phyloP scores from a whole-genome alignment of 2,329 filamentous ascomycete genomes.

The Aspergillus tamarii region DNA sequence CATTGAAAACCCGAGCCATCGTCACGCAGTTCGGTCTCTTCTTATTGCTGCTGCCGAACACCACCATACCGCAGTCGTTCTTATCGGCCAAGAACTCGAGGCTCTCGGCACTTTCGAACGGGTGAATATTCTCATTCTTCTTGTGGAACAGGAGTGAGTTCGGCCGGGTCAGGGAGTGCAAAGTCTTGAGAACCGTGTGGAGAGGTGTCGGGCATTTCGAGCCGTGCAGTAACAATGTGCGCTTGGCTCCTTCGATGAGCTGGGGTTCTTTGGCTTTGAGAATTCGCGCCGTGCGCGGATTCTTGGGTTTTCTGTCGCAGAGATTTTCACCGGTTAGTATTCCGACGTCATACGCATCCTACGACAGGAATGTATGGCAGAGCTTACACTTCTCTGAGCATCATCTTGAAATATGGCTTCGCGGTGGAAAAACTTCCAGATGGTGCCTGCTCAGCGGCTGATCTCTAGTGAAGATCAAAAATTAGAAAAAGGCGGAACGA shows the following conservation, averaged over 20 bases:
- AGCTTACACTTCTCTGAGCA: constrained; percentile 50
- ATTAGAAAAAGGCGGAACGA: constrained; percentile 33
- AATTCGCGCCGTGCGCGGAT: constrained; percentile 90
- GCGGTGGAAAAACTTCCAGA: constrained; percentile 19
- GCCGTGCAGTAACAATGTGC: constrained; percentile 84
- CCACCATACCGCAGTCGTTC: constrained; percentile 85
- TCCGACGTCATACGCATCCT: not conserved
- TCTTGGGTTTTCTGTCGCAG: constrained; percentile 65
- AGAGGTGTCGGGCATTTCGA: constrained; percentile 81
- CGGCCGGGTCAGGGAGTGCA: constrained; percentile 82
- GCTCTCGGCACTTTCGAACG: constrained; percentile 85
- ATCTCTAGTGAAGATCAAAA: constrained; percentile 10
- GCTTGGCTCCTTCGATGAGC: constrained; percentile 85
- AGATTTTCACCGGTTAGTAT: constrained; percentile 14
- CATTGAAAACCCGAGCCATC: constrained; percentile 77
- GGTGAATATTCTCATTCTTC: constrained; percentile 87
- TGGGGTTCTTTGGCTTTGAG: constrained; percentile 93
- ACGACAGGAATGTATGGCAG: not conserved
- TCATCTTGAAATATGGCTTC: constrained; percentile 26
- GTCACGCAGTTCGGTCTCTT: constrained; percentile 94
- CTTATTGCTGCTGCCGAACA: constrained; percentile 85
- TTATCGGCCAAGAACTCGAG: constrained; percentile 96
- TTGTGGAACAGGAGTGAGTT: constrained; percentile 90
- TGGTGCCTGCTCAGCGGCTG: constrained; percentile 14
- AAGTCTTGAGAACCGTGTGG: constrained; percentile 81